Evolutionary conservation across 805 yeast genomes (phyloP).

Genomic region (Saccharomyces kudriavzevii): DNA sequence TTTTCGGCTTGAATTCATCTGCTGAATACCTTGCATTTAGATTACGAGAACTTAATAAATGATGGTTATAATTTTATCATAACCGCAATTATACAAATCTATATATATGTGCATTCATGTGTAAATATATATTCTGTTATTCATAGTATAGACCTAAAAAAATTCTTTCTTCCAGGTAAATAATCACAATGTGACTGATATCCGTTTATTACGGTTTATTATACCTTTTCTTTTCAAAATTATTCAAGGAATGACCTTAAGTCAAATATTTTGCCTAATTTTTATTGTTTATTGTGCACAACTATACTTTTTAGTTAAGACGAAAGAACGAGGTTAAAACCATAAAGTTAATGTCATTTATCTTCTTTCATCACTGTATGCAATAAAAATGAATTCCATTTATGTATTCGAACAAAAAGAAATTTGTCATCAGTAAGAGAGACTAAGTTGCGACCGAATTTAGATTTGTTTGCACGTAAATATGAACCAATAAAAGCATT

Average conservation of each 20-base stretch:
- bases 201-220: neutral
- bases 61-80: neutral
- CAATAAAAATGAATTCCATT: conserved; percentile 53
- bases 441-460: conserved; percentile 47
- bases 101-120: neutral
- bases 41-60: conserved; percentile 6
- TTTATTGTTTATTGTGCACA: too few species aligned
- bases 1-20: conserved; percentile 46
- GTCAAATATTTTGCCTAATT: neutral
- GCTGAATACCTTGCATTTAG: conserved; percentile 67
- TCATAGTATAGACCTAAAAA: neutral
- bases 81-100: too few species aligned
- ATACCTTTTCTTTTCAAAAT: neutral
- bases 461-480: conserved; percentile 46
- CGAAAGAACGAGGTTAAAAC: neutral
- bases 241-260: neutral
- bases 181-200: neutral
- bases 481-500: conserved; percentile 32
- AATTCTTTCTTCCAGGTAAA: neutral
- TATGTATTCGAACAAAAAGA: conserved; percentile 47
- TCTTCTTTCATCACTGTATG: conserved; percentile 14
- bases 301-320: too few species aligned
- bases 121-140: neutral
- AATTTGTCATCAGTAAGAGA: conserved; percentile 48
- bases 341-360: neutral